Evolutionary conservation across 164 flowering plant species (phyloP).

Genomic region (Sedum album): DNA sequence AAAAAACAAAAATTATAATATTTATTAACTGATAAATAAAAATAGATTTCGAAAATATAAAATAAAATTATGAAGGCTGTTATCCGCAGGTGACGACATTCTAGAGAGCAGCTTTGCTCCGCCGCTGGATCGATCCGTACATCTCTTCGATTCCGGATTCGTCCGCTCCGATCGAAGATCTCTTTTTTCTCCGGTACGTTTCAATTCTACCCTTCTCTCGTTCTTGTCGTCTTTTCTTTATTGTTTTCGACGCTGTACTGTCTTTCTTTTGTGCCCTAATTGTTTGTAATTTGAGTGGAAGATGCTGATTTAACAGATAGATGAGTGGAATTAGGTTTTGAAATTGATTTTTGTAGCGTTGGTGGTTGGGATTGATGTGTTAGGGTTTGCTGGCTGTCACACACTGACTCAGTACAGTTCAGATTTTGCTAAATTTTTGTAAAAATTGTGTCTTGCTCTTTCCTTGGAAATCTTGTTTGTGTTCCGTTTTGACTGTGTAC

Average conservation of each 20-base stretch:
- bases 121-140: constrained; percentile 3
- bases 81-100: too few relatives aligned
- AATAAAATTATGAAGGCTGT: too few relatives aligned
- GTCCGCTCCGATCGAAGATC: background rate
- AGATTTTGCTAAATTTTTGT: background rate
- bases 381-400: background rate
- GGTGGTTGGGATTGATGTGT: background rate
- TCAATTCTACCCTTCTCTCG: background rate
- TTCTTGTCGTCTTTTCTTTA: too few relatives aligned
- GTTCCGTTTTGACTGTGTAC: too few relatives aligned
- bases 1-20: too few relatives aligned
- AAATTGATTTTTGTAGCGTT: background rate
- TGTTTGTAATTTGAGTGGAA: background rate
- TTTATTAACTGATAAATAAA: too few relatives aligned
- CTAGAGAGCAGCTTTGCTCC: background rate
- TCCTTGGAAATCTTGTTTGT: too few relatives aligned
- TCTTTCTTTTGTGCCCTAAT: background rate
- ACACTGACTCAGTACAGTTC: background rate
- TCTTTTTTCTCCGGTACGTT: background rate
- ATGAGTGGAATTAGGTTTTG: background rate
- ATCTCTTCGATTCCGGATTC: background rate
- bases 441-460: too few relatives aligned
- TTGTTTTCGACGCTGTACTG: background rate
- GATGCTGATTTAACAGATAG: background rate
- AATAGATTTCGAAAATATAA: too few relatives aligned